These are phyloP conservation scores for Ustilago shanxiensis DNA, from an alignment of 1,284 basidiomycete species.

Conservation along the genomic window DNA sequence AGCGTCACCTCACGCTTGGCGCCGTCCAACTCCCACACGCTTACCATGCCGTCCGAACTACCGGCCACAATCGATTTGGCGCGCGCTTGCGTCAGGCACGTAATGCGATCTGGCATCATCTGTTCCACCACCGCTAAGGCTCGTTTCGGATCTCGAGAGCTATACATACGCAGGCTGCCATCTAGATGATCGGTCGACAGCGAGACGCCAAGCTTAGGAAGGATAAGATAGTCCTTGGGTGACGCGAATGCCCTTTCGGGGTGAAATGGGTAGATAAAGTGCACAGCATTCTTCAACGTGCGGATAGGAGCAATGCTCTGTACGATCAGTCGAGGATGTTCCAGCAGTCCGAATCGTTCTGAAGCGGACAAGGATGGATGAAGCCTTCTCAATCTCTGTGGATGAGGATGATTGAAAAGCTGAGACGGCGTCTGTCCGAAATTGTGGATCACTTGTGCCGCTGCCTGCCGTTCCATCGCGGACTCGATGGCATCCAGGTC, in stretches of 20 bases:
- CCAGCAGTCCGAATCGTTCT: constrained; percentile 79
- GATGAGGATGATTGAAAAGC: constrained; percentile 87
- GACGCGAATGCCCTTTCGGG: constrained; percentile 79
- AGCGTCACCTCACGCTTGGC: constrained; percentile 37
- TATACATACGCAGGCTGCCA: constrained; percentile 74
- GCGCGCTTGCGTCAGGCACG: constrained; percentile 79
- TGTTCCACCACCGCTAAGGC: constrained; percentile 75
- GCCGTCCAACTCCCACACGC: constrained; percentile 53
- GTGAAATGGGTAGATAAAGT: constrained; percentile 75
- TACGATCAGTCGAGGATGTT: constrained; percentile 74
- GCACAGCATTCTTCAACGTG: constrained; percentile 70
- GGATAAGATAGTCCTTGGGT: constrained; percentile 75
- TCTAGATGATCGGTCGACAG: constrained; percentile 78
- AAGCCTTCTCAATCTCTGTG: constrained; percentile 75
- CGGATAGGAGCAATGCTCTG: constrained; percentile 55
- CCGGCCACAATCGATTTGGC: constrained; percentile 80
- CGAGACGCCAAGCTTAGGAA: constrained; percentile 76
- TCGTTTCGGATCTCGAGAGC: constrained; percentile 70
- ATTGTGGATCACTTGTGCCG: constrained; percentile 94
- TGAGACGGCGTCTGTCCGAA: constrained; percentile 73
- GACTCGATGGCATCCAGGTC: constrained; percentile 80
- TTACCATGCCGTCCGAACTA: constrained; percentile 72
- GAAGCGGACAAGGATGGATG: constrained; percentile 18
- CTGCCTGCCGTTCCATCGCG: constrained; percentile 87
- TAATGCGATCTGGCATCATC: constrained; percentile 39